phyloP scores from a whole-genome alignment of 345 rosid species.

The Acer negundo region DNA sequence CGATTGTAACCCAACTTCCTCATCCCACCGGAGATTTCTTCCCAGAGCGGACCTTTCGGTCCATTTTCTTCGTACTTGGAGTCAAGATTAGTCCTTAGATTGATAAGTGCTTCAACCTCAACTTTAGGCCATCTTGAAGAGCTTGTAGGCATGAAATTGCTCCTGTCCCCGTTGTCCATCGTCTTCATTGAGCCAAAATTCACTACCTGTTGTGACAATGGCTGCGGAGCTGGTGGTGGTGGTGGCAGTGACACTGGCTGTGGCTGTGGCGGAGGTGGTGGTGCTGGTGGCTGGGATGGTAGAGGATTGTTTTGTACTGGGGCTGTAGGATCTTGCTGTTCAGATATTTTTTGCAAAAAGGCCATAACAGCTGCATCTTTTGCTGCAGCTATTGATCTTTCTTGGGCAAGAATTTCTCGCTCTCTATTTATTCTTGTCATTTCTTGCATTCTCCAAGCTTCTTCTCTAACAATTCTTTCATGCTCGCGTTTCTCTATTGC shows the following conservation, averaged over 20 bases:
- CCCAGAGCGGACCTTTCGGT: slow-evolving; percentile 81
- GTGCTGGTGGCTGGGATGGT: slow-evolving; percentile 15
- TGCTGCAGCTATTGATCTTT: slow-evolving; percentile 66
- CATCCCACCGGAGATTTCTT: slow-evolving; percentile 70
- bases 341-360: slow-evolving; percentile 67
- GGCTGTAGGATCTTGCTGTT: slow-evolving; percentile 30
- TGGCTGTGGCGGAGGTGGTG: slow-evolving; percentile 14
- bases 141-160: slow-evolving; percentile 22
- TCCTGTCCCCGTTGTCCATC: slow-evolving; percentile 30
- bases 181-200: slow-evolving; percentile 23
- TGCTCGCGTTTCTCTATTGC: slow-evolving; percentile 71
- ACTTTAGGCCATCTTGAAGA: slow-evolving; percentile 59
- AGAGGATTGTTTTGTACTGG: not conserved
- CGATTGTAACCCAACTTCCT: slow-evolving; percentile 62
- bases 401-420: slow-evolving; percentile 67
- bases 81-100: slow-evolving; percentile 46
- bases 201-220: not conserved
- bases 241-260: slow-evolving; percentile 7
- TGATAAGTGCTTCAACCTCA: slow-evolving; percentile 50
- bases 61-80: slow-evolving; percentile 49
- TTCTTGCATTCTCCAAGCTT: slow-evolving; percentile 82
- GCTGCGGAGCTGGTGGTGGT: slow-evolving; percentile 4
- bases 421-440: slow-evolving; percentile 62
- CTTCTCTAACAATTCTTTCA: slow-evolving; percentile 67
- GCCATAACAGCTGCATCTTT: slow-evolving; percentile 79